Conservation (phyloP, 148 eudicot species). For the Heliamphora exappendiculata region DNA sequence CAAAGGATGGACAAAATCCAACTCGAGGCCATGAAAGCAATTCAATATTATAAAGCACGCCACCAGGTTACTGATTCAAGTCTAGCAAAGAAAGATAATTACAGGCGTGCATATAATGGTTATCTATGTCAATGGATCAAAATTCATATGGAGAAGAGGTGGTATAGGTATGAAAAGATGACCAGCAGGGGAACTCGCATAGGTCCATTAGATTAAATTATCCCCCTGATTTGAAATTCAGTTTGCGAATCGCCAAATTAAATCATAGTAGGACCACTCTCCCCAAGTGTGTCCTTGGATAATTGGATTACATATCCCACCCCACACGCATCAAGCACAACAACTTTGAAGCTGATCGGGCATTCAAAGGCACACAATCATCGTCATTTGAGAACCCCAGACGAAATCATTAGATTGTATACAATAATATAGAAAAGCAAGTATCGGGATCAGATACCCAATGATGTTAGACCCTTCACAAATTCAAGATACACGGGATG, state of each 20-base stretch:
- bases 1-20: not conserved
- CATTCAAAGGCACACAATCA: not conserved
- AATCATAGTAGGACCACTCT: not conserved
- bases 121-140: not conserved
- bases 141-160: not conserved
- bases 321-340: not conserved
- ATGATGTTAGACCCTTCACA: not conserved
- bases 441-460: not conserved
- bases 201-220: not conserved
- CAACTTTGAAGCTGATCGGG: not conserved
- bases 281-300: not conserved
- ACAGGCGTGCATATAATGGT: not conserved
- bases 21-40: not conserved
- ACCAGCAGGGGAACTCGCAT: not conserved
- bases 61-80: not conserved
- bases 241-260: not conserved
- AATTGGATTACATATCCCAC: not conserved
- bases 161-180: not conserved
- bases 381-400: not conserved
- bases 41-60: not conserved
- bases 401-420: not conserved
- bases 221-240: not conserved
- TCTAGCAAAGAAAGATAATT: not conserved
- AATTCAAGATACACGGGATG: not conserved
- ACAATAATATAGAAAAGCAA: not conserved